A percentile compares a stretch with the other conserved stretches of the same genome.
Evolutionary conservation across 805 yeast species (phyloP).

Genomic region (Jamesozyma spencerorum): DNA sequence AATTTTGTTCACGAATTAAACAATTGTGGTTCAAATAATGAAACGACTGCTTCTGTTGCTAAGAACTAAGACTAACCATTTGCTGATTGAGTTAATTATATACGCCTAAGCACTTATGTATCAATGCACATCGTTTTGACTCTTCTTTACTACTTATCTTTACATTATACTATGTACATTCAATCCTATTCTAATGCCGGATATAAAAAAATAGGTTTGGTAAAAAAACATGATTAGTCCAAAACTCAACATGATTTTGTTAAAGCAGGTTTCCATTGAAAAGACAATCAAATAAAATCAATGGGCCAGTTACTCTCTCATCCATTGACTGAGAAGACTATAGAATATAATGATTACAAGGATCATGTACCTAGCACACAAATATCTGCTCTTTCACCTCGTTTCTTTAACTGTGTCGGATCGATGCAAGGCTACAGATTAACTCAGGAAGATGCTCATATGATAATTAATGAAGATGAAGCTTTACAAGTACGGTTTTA

Average conservation of each 20-base stretch:
- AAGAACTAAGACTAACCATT: background rate
- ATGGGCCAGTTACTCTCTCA: constrained; percentile 75
- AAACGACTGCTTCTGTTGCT: background rate
- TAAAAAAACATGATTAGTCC: no score
- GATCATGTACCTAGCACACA: constrained; percentile 12
- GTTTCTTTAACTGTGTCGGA: constrained; percentile 51
- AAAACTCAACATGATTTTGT: no score
- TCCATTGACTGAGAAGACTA: constrained; percentile 59
- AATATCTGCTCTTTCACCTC: constrained; percentile 19
- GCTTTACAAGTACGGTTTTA: constrained; percentile 26
- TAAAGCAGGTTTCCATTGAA: no score
- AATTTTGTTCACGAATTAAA: constrained; percentile 81
- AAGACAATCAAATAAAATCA: background rate
- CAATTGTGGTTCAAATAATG: constrained; percentile 24
- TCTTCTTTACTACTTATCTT: no score
- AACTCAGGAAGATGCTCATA: constrained; percentile 70
- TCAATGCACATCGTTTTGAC: no score
- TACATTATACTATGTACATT: no score
- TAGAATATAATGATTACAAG: constrained; percentile 36
- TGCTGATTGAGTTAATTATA: no score
- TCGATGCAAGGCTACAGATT: constrained; percentile 72
- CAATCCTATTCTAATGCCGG: no score
- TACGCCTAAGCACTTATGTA: no score
- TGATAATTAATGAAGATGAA: constrained; percentile 40
- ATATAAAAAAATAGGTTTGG: no score